Conservation (phyloP, 75 land plant genomes). For the Cupressus sempervirens region DNA sequence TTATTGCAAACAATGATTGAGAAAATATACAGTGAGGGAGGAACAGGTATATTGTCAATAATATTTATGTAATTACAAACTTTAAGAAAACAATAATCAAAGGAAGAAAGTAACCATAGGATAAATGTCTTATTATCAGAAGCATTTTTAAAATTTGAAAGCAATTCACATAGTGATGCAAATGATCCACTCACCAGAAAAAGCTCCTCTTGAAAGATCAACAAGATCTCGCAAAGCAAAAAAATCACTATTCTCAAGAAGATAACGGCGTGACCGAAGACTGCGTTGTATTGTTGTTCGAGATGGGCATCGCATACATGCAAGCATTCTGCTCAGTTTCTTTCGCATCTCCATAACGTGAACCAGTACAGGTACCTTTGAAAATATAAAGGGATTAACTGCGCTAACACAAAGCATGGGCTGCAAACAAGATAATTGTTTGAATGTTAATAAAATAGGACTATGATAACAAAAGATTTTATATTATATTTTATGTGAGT, state of each 20-base stretch:
- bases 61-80: not conserved
- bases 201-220: slow-evolving; percentile 93
- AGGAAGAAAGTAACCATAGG: not conserved
- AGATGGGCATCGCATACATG: slow-evolving; percentile 78
- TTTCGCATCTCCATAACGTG: slow-evolving; percentile 73
- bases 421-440: slow-evolving; percentile 38
- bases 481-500: not conserved
- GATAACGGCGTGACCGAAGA: slow-evolving; percentile 72
- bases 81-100: not conserved
- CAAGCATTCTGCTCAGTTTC: slow-evolving; percentile 64
- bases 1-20: not conserved
- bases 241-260: slow-evolving; percentile 88
- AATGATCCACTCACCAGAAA: slow-evolving; percentile 57
- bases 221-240: slow-evolving; percentile 88
- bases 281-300: slow-evolving; percentile 59
- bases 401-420: slow-evolving; percentile 98
- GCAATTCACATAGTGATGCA: not conserved
- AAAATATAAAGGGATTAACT: slow-evolving; percentile 86
- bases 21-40: not conserved
- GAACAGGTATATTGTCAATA: not conserved
- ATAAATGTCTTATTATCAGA: not conserved
- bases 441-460: not conserved
- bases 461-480: not conserved
- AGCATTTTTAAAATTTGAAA: not conserved
- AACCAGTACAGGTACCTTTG: slow-evolving; percentile 73